phyloP scores from a whole-genome alignment of 2,329 filamentous ascomycete species.

The Microdochium trichocladiopsis region DNA sequence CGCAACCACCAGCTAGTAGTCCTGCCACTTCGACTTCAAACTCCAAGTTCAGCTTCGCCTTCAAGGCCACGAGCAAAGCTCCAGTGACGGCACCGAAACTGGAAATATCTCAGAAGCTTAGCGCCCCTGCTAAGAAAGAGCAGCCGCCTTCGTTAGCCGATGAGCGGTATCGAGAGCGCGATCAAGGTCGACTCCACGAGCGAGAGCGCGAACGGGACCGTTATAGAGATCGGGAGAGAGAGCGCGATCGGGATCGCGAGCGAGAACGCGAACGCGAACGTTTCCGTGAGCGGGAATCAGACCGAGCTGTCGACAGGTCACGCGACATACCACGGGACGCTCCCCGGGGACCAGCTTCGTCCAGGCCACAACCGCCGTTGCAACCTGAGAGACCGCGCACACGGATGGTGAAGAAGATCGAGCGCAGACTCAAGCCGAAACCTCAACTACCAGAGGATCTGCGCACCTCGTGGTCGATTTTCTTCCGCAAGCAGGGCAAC shows the following conservation, averaged over 20 bases:
- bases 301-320: slow-evolving; percentile 38
- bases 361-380: slow-evolving; percentile 7
- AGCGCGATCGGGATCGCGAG: slow-evolving; percentile 7
- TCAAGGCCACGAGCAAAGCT: slow-evolving; percentile 66
- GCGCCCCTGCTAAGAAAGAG: slow-evolving; percentile 47
- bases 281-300: background rate
- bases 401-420: slow-evolving; percentile 58
- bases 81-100: slow-evolving; percentile 51
- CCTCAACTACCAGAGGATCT: slow-evolving; percentile 67
- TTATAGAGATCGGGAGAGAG: background rate
- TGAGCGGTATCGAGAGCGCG: slow-evolving; percentile 14
- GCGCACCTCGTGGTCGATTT: slow-evolving; percentile 77
- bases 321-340: slow-evolving; percentile 33
- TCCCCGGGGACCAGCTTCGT: slow-evolving; percentile 5
- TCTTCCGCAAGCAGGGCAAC: slow-evolving; percentile 92
- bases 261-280: slow-evolving; percentile 1
- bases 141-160: slow-evolving; percentile 27
- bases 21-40: slow-evolving; percentile 33
- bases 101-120: slow-evolving; percentile 63
- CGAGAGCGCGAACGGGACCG: slow-evolving; percentile 1
- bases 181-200: background rate
- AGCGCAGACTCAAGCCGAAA: slow-evolving; percentile 64
- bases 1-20: background rate
- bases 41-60: slow-evolving; percentile 86
- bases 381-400: slow-evolving; percentile 38